phyloP scores from a whole-genome alignment of 768 basidiomycete species.

The Tephrocybe sp. region DNA sequence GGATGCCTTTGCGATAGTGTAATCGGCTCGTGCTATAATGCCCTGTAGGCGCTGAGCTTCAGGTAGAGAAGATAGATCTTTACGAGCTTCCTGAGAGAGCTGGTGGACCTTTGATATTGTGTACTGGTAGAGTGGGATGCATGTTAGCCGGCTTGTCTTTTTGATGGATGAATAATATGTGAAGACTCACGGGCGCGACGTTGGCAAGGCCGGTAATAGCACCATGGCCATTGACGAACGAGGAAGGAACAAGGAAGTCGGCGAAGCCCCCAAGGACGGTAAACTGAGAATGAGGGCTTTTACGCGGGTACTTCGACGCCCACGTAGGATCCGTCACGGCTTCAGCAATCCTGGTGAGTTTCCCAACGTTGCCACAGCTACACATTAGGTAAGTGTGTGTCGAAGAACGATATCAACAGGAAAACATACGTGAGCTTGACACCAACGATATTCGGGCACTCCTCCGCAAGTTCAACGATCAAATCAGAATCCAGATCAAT shows the following conservation, averaged over 20 bases:
- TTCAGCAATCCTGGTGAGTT: slow-evolving; percentile 81
- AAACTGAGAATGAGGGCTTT: slow-evolving; percentile 67
- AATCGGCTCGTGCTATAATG: slow-evolving; percentile 79
- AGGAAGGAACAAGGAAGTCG: slow-evolving; percentile 79
- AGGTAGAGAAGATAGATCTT: slow-evolving; percentile 54
- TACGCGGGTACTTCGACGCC: slow-evolving; percentile 60
- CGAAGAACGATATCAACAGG: slow-evolving; percentile 10
- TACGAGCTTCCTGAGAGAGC: slow-evolving; percentile 55
- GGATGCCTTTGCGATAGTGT: slow-evolving; percentile 71
- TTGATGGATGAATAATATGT: slow-evolving; percentile 6
- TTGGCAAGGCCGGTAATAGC: slow-evolving; percentile 91
- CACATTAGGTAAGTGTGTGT: not conserved
- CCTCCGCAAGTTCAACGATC: slow-evolving; percentile 74
- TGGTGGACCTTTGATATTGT: slow-evolving; percentile 61
- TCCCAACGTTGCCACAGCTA: slow-evolving; percentile 91
- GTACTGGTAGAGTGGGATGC: slow-evolving; percentile 48
- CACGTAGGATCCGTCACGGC: slow-evolving; percentile 61
- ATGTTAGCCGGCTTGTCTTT: no score
- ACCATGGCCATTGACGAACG: slow-evolving; percentile 76
- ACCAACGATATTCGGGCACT: slow-evolving; percentile 78
- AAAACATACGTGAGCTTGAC: slow-evolving; percentile 91
- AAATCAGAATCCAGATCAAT: slow-evolving; percentile 91
- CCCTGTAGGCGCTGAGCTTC: slow-evolving; percentile 79
- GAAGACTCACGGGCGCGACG: slow-evolving; percentile 62
- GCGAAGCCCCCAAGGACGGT: slow-evolving; percentile 83